Evolutionary conservation across 805 yeast species (phyloP), one percentile per base, ranked within the genome.

Genomic region (Yarrowia sp.): DNA sequence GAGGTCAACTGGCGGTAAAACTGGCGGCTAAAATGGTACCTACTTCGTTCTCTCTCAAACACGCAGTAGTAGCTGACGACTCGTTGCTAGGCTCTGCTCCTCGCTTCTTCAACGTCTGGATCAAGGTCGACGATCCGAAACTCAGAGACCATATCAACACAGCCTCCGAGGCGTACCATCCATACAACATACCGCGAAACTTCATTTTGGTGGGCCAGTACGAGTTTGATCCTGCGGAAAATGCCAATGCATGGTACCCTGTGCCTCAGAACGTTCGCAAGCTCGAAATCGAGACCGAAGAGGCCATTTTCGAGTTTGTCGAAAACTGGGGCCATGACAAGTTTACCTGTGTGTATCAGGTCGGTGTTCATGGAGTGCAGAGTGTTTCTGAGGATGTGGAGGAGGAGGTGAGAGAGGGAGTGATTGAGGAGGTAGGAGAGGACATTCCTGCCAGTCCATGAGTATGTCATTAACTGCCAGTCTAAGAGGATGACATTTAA

Each of bases 271-370:
- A 69, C 63, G 28, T 70, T 16, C 69, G 67, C 48, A 30, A 61
- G 2, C 52, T 73, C 14, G 70, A 72, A 3, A 28, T 46, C 5
- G 64, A 67, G 19, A 67, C 70, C 8, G 41, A 62, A 9, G 62
- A 66, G 30, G 68, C 74, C 11, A 67, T 68, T 17, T 67, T 74
- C 51, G 64, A 63, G 22, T 66, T 74, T 43, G 70, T 67, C 10
- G 70, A 70, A 48, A 74, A 74, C 66, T 75, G 77, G 76, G 77
- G 77, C 1, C 66, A 67, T 33, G 66, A 66, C n/a, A 65, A 62
- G n/a, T 70, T 51, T 62, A 74, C 76, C 9, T 74, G 77, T 66
- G 46, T 74, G 9, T 74, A 74, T 64, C 68, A 73, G 58, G 67
- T 71, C 26, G 63, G 62, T 9, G 62, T 40, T 22, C 61, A 54